Evolutionary conservation across 768 basidiomycete species (phyloP).

Genomic region (Cyclocybe aegerita): DNA sequence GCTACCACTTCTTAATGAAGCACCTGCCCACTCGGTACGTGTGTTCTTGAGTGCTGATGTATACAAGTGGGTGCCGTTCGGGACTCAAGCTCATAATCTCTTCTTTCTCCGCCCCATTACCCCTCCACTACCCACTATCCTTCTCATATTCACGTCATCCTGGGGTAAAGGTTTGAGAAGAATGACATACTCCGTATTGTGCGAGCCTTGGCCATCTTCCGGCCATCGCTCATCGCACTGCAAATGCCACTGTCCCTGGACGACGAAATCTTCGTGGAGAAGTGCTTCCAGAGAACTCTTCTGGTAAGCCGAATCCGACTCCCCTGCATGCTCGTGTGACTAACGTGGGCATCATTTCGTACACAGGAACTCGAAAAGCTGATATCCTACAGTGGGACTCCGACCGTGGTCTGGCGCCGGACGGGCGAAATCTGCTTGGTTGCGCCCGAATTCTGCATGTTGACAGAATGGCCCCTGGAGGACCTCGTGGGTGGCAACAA

Average conservation of each 20-base stretch:
- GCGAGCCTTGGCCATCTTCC: conserved; percentile 89
- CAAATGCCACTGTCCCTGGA: conserved; percentile 98
- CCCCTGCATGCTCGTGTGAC: conserved; percentile 3
- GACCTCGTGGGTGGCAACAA: conserved; percentile 62
- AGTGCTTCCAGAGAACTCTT: conserved; percentile 91
- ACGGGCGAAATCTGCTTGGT: conserved; percentile 98
- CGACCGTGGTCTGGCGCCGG: conserved; percentile 95
- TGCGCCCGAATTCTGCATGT: conserved; percentile 92
- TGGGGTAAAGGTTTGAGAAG: conserved; percentile 79
- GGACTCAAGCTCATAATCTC: conserved; percentile 39
- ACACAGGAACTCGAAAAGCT: conserved; percentile 91
- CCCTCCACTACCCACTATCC: conserved; percentile 12
- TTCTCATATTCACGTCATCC: conserved; percentile 13
- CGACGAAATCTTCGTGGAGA: conserved; percentile 95
- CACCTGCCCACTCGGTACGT: conserved; percentile 82
- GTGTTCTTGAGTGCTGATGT: conserved; percentile 31
- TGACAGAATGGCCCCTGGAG: conserved; percentile 88
- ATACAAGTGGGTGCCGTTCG: conserved; percentile 41
- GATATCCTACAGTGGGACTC: conserved; percentile 95
- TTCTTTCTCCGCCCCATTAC: conserved; percentile 15
- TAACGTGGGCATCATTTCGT: conserved; percentile 4
- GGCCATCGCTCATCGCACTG: conserved; percentile 95
- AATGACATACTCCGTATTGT: conserved; percentile 94
- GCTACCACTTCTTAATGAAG: conserved; percentile 96
- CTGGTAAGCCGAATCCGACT: conserved; percentile 48